Percentiles rank a stretch among this genome's conserved stretches.
phyloP scores from a whole-genome alignment of 1,284 basidiomycete species.

The Pterula multifida region DNA sequence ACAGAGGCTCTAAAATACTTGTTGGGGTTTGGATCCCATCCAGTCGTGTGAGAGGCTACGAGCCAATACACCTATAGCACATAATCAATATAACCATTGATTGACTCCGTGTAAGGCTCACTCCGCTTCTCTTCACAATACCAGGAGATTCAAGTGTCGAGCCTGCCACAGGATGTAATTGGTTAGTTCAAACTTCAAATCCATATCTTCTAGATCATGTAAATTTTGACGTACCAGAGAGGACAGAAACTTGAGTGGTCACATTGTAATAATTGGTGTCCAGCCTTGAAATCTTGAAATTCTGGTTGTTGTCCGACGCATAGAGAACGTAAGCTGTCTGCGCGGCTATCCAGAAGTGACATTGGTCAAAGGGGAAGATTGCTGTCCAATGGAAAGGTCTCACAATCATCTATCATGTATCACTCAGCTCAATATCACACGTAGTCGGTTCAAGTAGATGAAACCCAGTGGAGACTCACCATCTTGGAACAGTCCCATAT shows the following conservation, averaged over 20 bases:
- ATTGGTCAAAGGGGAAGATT: background rate
- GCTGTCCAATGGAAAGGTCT: background rate
- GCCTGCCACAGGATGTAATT: too few species aligned
- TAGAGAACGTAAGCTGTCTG: constrained; percentile 44
- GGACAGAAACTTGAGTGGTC: constrained; percentile 30
- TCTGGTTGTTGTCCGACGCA: constrained; percentile 56
- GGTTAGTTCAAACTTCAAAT: background rate
- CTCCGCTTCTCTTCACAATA: constrained; percentile 44
- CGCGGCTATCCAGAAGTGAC: background rate
- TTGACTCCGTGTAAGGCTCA: constrained; percentile 13
- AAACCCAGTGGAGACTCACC: constrained; percentile 22
- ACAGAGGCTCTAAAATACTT: constrained; percentile 44
- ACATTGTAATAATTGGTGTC: constrained; percentile 49
- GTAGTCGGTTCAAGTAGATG: background rate
- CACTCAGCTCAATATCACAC: background rate
- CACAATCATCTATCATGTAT: background rate
- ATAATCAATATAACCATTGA: constrained; percentile 1
- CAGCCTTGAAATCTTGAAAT: constrained; percentile 51
- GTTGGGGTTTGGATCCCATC: constrained; percentile 53
- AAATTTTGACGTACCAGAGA: constrained; percentile 27
- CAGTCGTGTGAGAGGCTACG: constrained; percentile 48
- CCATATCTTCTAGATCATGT: too few species aligned
- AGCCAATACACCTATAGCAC: constrained; percentile 37
- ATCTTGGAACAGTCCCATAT: constrained; percentile 48
- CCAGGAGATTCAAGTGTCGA: constrained; percentile 52